Base-by-base conservation (phyloP, 495 filamentous ascomycete species). In the Hypoxylon rickii region DNA sequence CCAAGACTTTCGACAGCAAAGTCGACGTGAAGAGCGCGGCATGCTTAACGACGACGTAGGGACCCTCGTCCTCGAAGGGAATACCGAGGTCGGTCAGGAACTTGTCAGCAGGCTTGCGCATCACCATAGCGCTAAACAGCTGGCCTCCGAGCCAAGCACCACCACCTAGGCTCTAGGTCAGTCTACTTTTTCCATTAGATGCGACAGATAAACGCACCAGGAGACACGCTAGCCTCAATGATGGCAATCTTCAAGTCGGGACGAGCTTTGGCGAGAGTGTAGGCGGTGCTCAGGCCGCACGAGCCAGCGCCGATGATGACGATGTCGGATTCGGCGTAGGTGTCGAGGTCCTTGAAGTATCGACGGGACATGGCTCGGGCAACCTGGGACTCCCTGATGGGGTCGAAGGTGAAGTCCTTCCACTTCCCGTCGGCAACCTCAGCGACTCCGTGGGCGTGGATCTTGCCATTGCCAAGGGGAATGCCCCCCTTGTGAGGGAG, bases 91-190 rank as follows among this genome's bases (percentile, higher is more conserved):
- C 88, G 41, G 75, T 73, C 46, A 96, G 74, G 80, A 96, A 96
- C 42, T 79, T 77, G 65, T 96, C 87, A 16, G 91, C 91, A 13
- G 91, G 90, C 75, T 92, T 92, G 61, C 91, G 89, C 84, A 96
- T 89, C 51, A 96, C 83, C 91, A 96, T 96, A 46, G 90, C 90
- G 63, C 81, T 86, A 80, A 96, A 95, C 37, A 95, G 86, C 74
- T 96, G 91, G 39, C 91, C 91, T 61, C 91, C 90, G 26, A 96
- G 83, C 91, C 91, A 96, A 49, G 90, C 90, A 66, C 91, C 91
- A 65, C 90, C 91, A 55, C 90, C 65, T 68, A 33, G 3, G n/a
- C 39, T 33, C 12, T 19, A 16, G 80, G 24, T 55, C 78, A 58
- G 51, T 36, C 5, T 11, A 1, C 7, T 17, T n/a, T 2, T 4